These are phyloP conservation scores for Colletotrichum tropicicola DNA, from an alignment of 2,329 filamentous ascomycete species.

Conservation along the genomic window DNA sequence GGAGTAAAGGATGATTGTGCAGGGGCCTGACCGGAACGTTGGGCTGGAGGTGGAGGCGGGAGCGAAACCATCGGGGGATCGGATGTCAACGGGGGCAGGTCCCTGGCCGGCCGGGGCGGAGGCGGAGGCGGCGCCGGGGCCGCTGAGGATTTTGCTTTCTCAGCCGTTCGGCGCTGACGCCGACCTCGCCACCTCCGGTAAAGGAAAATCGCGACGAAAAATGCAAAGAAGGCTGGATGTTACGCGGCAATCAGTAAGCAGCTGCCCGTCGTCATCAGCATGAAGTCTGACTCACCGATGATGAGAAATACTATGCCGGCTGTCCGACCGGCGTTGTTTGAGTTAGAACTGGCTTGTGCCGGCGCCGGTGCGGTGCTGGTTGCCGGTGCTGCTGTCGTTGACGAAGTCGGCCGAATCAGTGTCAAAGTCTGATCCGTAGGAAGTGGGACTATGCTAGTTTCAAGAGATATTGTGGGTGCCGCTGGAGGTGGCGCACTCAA, in stretches of 20 bases:
- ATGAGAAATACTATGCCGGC: constrained; percentile 1
- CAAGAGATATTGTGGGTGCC: not conserved
- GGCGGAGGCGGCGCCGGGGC: not conserved
- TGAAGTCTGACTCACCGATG: not conserved
- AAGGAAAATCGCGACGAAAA: constrained; percentile 1
- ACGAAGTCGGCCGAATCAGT: not conserved
- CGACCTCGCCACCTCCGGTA: not conserved
- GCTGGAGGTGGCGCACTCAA: not conserved
- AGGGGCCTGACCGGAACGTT: not conserved
- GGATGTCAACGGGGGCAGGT: not conserved
- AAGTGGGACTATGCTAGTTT: not conserved
- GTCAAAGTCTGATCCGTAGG: not conserved
- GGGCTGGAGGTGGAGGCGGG: not conserved
- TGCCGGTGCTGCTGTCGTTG: not conserved
- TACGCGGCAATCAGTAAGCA: not conserved
- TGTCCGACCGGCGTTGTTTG: not conserved
- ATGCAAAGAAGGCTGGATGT: not conserved
- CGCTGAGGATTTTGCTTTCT: not conserved
- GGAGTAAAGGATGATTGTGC: not conserved
- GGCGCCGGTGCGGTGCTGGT: not conserved
- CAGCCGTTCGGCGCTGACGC: not conserved
- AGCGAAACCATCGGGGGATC: constrained; percentile 10
- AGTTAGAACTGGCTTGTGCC: not conserved
- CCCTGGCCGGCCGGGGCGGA: not conserved
- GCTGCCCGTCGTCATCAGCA: no score